Evolutionary conservation across 2,329 filamentous ascomycete species (phyloP).

Genomic region (Aspergillus sp.): DNA sequence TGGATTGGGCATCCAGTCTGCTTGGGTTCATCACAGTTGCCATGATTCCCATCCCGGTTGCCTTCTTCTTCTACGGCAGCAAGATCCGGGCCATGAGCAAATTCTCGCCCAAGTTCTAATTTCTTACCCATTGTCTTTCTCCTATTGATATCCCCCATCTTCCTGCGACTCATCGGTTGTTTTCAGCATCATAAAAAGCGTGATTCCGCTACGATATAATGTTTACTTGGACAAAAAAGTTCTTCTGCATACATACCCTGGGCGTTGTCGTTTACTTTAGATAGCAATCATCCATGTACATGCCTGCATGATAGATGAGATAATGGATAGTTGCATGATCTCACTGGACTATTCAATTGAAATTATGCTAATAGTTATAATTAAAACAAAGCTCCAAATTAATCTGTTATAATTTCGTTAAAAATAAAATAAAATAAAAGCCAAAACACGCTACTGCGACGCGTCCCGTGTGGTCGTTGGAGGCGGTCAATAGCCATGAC

Average conservation of each 20-base stretch:
- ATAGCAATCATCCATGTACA: too few relatives aligned
- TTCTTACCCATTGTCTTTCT: not conserved
- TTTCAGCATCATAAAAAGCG: not conserved
- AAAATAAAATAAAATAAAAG: not conserved
- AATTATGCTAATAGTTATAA: not conserved
- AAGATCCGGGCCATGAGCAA: slow-evolving; percentile 41
- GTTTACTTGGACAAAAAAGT: too few relatives aligned
- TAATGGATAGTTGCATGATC: too few relatives aligned
- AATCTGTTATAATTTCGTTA: not conserved
- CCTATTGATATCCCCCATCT: not conserved
- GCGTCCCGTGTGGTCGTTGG: not conserved
- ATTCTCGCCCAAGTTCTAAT: slow-evolving; percentile 27
- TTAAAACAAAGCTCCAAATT: not conserved
- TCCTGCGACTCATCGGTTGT: not conserved
- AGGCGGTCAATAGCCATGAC: not conserved
- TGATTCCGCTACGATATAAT: too few relatives aligned
- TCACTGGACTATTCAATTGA: too few relatives aligned
- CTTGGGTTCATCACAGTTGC: slow-evolving; percentile 32
- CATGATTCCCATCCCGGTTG: slow-evolving; percentile 42
- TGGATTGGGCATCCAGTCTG: slow-evolving; percentile 32
- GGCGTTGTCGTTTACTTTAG: too few relatives aligned
- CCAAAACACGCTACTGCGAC: not conserved
- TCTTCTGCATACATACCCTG: too few relatives aligned
- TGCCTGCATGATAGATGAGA: too few relatives aligned
- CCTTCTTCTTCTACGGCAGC: slow-evolving; percentile 45